Conservation (phyloP, 768 basidiomycete genomes). For the Cystobasidium onofrii region DNA sequence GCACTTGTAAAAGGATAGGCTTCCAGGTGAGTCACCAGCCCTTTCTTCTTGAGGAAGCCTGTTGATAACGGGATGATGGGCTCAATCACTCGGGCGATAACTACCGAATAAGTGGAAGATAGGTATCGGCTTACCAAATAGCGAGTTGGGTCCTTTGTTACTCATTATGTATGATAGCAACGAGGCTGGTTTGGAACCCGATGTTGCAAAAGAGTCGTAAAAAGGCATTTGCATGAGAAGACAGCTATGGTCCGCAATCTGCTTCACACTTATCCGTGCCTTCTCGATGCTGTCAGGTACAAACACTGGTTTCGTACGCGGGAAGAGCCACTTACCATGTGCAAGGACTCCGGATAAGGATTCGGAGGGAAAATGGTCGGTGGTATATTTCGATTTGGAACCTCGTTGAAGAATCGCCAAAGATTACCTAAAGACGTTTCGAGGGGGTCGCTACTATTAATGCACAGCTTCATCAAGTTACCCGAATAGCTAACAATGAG, state of each 20-base stretch:
- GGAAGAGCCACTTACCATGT: background rate
- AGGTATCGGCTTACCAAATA: background rate
- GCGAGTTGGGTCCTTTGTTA: conserved; percentile 51
- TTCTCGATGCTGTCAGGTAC: background rate
- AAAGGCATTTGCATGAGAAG: conserved; percentile 48
- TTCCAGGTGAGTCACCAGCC: conserved; percentile 26
- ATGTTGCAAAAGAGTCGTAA: conserved; percentile 45
- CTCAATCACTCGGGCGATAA: too few relatives aligned
- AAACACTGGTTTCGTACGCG: too few relatives aligned
- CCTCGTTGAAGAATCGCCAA: background rate
- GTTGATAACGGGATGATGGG: conserved; percentile 53
- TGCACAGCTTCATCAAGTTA: conserved; percentile 48
- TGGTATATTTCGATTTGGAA: background rate
- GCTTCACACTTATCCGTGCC: conserved; percentile 37
- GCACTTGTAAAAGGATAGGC: background rate
- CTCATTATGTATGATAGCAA: conserved; percentile 61
- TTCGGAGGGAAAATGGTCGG: conserved; percentile 2
- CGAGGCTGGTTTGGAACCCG: conserved; percentile 66
- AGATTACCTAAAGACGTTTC: background rate
- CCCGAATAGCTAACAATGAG: conserved; percentile 43
- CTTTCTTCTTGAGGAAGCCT: conserved; percentile 67
- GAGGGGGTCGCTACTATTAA: conserved; percentile 42
- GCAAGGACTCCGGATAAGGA: background rate
- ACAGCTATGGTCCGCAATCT: conserved; percentile 46
- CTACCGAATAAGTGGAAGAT: too few relatives aligned